Base-by-base conservation (phyloP, 1,284 basidiomycete genomes). In the Tausonia pullulans region DNA sequence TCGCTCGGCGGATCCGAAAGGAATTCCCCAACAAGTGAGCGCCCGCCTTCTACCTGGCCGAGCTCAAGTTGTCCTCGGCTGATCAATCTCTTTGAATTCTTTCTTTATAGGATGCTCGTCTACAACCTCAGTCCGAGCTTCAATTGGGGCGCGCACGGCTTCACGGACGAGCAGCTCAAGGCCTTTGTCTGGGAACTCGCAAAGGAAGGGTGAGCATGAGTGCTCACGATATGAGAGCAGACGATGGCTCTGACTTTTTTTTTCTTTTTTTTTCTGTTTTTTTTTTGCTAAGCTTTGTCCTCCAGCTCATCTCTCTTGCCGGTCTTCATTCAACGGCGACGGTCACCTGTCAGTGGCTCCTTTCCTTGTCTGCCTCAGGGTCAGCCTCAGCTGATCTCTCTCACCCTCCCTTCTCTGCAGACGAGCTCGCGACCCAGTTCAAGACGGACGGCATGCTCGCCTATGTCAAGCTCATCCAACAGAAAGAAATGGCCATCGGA, bases 91-190 rank as follows among this genome's bases (percentile, higher is more conserved):
- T 57, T 57, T 9, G 40, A 52, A 40, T 16, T n/a, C 14, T 16
- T 58, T 54, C 3, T 27, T 45, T 11, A 51, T 61, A 74, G 73
- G 71, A 79, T 85, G 86, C 84, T 96, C 70, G 91, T 94, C n/a
- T 96, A 95, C 74, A 96, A 95, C 75, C 78, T 95, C 67, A 91
- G 88, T 71, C 92, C 91, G 3, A 90, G 88, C 72, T 96, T 96
- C 81, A 94, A 95, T 76, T 96, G 92, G 92, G 80, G 83, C 43
- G 83, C 81, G 10, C 86, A 88, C 71, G 91, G 91, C 14, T 93
- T 88, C 76, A 82, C 81, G 57, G 72, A 89, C 69, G 77, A 79
- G 5, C 85, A 86, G 68, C 76, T 96, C 73, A 89, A 88, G 80
- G 84, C 82, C 76, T 95, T 94, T 74, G 80, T 93, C 48, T 93